These are phyloP conservation scores for Calonectria hongkongensis DNA, from an alignment of 2,329 filamentous ascomycete genomes.

Conservation along the genomic window DNA sequence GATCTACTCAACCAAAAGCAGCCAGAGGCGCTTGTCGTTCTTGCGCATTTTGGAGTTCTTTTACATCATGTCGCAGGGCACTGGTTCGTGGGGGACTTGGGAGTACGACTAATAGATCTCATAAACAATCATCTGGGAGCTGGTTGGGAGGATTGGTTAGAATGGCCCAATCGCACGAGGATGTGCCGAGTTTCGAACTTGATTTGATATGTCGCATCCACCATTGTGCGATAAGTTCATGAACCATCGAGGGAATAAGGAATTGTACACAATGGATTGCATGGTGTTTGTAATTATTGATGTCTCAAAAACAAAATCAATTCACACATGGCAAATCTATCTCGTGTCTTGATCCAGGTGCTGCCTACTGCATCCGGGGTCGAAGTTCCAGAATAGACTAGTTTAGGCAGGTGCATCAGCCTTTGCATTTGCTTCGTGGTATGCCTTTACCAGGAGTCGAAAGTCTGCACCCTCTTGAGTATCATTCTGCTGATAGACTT, in stretches of 20 bases:
- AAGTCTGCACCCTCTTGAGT: not conserved
- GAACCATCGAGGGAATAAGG: no score
- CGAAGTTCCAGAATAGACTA: not conserved
- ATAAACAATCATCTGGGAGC: not conserved
- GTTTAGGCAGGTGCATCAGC: not conserved
- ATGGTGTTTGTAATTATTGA: no score
- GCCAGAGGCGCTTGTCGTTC: not conserved
- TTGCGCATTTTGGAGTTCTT: not conserved
- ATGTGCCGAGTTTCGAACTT: not conserved
- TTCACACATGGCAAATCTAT: no score
- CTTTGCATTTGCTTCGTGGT: not conserved
- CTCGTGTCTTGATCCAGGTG: no score
- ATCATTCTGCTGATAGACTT: constrained; percentile 9
- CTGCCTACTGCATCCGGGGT: no score
- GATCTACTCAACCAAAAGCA: not conserved
- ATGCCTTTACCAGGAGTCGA: not conserved
- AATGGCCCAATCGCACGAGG: not conserved
- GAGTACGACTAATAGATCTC: not conserved
- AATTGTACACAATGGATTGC: no score
- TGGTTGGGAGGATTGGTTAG: not conserved
- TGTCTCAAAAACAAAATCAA: no score
- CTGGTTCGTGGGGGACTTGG: constrained; percentile 14
- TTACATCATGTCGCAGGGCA: not conserved
- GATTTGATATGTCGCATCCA: no score
- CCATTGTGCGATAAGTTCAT: no score